Conservation (phyloP, 2,329 filamentous ascomycete species). For the Onygenales sp. region DNA sequence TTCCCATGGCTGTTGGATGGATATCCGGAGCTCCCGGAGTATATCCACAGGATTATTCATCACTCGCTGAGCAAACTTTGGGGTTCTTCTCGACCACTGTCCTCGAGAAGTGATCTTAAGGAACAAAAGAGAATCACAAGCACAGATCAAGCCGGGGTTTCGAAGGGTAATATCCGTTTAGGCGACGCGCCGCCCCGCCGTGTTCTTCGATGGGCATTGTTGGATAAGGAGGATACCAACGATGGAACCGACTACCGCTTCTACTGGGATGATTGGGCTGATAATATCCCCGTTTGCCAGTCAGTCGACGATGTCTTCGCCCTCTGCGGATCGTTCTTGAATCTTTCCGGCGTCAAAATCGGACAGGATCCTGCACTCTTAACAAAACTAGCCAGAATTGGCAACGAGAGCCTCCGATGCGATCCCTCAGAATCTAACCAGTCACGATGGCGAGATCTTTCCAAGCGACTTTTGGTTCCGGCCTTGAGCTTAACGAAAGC, state of each 20-base stretch:
- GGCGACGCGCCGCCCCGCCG: constrained; percentile 53
- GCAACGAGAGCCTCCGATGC: constrained; percentile 60
- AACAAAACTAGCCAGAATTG: constrained; percentile 77
- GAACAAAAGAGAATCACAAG: constrained; percentile 44
- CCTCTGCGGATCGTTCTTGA: constrained; percentile 73
- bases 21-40: constrained; percentile 70
- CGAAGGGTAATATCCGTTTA: constrained; percentile 60
- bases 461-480: constrained; percentile 76
- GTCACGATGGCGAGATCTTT: constrained; percentile 73
- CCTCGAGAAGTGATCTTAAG: constrained; percentile 30
- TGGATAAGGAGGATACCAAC: constrained; percentile 65
- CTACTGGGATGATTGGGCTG: constrained; percentile 96
- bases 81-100: constrained; percentile 40
- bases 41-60: constrained; percentile 75
- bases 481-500: constrained; percentile 76
- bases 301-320: constrained; percentile 83
- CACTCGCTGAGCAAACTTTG: constrained; percentile 73
- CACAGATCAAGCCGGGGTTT: constrained; percentile 56
- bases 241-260: constrained; percentile 74
- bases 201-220: constrained; percentile 70
- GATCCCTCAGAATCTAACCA: constrained; percentile 63
- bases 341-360: constrained; percentile 78
- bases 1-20: constrained; percentile 88
- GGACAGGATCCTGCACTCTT: constrained; percentile 72
- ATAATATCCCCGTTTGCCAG: constrained; percentile 87